Conservation (phyloP, 1,284 basidiomycete species). For the Athelia sp. region DNA sequence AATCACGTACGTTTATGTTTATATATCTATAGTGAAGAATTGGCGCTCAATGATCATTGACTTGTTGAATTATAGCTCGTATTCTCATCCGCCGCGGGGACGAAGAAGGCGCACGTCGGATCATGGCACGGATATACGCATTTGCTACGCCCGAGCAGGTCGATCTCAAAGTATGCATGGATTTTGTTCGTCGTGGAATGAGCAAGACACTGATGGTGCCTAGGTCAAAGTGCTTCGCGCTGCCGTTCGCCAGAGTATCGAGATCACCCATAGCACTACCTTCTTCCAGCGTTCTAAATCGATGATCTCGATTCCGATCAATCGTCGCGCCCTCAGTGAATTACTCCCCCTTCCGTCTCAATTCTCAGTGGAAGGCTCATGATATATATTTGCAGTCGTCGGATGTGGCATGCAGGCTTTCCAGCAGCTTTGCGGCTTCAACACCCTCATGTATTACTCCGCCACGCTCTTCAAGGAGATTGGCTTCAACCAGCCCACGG, state of each 20-base stretch:
- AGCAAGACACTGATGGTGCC: background rate
- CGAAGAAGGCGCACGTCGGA: constrained; percentile 39
- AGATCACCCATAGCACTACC: constrained; percentile 58
- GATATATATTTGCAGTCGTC: constrained; percentile 40
- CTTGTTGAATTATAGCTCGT: constrained; percentile 42
- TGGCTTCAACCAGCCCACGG: constrained; percentile 77
- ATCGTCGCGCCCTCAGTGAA: constrained; percentile 69
- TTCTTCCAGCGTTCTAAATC: constrained; percentile 51
- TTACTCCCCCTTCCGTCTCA: constrained; percentile 12
- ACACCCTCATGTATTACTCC: constrained; percentile 73
- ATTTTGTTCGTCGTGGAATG: background rate
- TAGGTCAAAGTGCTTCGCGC: constrained; percentile 56
- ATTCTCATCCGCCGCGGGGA: constrained; percentile 59
- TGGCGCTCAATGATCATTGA: background rate
- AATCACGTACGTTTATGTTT: constrained; percentile 48
- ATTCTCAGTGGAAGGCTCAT: background rate
- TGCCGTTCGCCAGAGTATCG: constrained; percentile 59
- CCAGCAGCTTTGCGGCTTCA: constrained; percentile 79
- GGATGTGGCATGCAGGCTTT: constrained; percentile 78
- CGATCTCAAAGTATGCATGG: constrained; percentile 56
- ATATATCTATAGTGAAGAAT: constrained; percentile 19
- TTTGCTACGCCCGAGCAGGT: constrained; percentile 60
- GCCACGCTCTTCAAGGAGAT: constrained; percentile 78
- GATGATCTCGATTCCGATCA: constrained; percentile 51
- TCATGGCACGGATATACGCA: constrained; percentile 66